Evolutionary conservation across 352 stramenopile genomes (phyloP).

Genomic region (Globisporangium takayamanum): DNA sequence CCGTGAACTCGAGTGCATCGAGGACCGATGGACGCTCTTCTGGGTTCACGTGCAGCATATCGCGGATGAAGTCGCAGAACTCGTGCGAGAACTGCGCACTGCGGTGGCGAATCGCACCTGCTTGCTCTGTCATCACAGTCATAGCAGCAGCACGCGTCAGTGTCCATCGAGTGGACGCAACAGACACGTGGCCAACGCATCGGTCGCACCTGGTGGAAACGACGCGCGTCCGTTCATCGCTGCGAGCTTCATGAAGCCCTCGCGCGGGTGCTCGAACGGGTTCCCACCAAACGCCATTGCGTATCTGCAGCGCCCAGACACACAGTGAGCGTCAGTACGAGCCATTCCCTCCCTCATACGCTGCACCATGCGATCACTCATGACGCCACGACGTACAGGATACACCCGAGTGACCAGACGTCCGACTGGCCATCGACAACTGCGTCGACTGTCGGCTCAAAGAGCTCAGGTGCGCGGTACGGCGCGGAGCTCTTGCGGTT

Average conservation of each 20-base stretch:
- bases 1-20: conserved; percentile 77
- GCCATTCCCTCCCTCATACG: neutral
- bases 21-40: conserved; percentile 73
- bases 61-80: conserved; percentile 84
- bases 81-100: conserved; percentile 64
- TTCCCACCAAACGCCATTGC: conserved; percentile 82
- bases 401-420: conserved; percentile 80
- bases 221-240: conserved; percentile 70
- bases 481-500: conserved; percentile 78
- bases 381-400: conserved; percentile 40
- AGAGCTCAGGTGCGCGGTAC: conserved; percentile 81
- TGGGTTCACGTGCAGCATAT: conserved; percentile 82
- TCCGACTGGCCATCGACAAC: conserved; percentile 76
- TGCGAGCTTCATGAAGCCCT: conserved; percentile 83
- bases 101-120: conserved; percentile 50
- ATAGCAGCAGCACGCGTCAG: neutral
- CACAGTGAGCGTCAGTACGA: neutral
- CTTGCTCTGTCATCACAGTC: conserved; percentile 36
- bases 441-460: conserved; percentile 60
- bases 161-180: neutral
- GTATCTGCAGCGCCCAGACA: conserved; percentile 30
- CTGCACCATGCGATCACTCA: neutral
- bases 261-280: conserved; percentile 70
- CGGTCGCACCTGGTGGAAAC: conserved; percentile 52
- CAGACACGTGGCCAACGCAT: neutral